Conservation (phyloP, 2,329 filamentous ascomycete genomes). For the Alternaria ventricosa region DNA sequence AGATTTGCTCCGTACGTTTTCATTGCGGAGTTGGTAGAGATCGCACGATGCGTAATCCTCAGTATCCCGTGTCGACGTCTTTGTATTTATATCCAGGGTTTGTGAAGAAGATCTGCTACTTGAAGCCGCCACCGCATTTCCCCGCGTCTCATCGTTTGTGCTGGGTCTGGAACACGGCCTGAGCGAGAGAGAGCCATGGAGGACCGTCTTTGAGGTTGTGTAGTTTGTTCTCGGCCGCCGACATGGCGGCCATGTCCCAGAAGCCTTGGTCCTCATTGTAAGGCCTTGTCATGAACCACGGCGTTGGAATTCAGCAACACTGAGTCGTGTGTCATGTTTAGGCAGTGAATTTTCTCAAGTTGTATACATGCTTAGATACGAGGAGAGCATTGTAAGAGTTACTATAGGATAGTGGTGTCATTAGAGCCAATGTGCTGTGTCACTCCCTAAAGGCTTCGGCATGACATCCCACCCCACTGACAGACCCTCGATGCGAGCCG, state of each 20-base stretch:
- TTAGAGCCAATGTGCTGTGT: constrained; percentile 51
- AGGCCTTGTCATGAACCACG: background rate
- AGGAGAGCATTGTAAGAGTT: background rate
- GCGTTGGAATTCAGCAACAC: background rate
- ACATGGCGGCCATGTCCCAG: background rate
- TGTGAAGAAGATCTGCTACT: background rate
- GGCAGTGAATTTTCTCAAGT: background rate
- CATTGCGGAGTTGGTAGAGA: background rate
- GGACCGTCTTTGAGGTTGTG: background rate
- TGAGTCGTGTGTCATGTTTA: background rate
- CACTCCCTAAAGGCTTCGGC: constrained; percentile 59
- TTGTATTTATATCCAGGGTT: background rate
- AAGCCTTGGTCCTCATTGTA: background rate
- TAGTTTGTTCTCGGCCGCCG: background rate
- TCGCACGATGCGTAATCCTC: background rate
- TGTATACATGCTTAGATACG: background rate
- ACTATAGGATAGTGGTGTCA: background rate
- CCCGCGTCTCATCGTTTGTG: background rate
- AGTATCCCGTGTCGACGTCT: background rate
- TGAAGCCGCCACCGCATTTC: background rate
- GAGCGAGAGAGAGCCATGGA: background rate
- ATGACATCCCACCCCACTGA: constrained; percentile 59
- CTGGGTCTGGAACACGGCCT: background rate
- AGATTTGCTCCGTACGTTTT: background rate
- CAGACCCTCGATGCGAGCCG: constrained; percentile 55